phyloP scores from a whole-genome alignment of 2,329 filamentous ascomycete species.

The Penicillium brevicompactum region DNA sequence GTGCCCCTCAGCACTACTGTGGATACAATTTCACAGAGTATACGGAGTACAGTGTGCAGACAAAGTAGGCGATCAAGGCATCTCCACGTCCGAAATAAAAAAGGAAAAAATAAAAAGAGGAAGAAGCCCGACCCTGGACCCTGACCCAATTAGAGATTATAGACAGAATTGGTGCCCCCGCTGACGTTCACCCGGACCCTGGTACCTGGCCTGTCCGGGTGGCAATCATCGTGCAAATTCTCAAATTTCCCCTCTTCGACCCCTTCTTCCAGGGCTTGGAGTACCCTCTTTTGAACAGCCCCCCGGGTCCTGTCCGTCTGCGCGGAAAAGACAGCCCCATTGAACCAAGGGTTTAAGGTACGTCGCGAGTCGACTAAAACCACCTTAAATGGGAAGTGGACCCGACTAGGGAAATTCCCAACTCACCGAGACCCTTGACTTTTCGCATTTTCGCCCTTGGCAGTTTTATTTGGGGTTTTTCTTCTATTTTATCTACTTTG shows the following conservation, averaged over 20 bases:
- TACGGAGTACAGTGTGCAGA: background rate
- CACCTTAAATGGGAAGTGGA: constrained; percentile 11
- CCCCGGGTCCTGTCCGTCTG: too few species aligned
- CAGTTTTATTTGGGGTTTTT: too few species aligned
- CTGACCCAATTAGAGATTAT: constrained; percentile 1
- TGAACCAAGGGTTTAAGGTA: background rate
- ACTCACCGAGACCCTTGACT: constrained; percentile 4
- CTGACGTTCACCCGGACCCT: constrained; percentile 20
- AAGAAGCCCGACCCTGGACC: background rate
- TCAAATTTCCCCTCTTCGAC: background rate
- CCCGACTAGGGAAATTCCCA: background rate
- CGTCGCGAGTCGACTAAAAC: constrained; percentile 3
- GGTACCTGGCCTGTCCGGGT: constrained; percentile 22
- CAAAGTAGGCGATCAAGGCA: background rate
- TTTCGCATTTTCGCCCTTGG: background rate
- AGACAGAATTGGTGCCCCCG: constrained; percentile 3
- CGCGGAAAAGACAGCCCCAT: too few species aligned
- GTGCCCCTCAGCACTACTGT: background rate
- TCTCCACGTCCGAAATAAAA: background rate
- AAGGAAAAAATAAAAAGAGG: background rate
- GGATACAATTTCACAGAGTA: too few species aligned
- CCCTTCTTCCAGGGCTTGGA: background rate
- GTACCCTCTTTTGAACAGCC: background rate
- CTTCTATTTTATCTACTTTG: too few species aligned
- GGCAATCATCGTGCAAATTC: constrained; percentile 10